Evolutionary conservation across 768 basidiomycete genomes (phyloP).

Genomic region (Boletales sp.): DNA sequence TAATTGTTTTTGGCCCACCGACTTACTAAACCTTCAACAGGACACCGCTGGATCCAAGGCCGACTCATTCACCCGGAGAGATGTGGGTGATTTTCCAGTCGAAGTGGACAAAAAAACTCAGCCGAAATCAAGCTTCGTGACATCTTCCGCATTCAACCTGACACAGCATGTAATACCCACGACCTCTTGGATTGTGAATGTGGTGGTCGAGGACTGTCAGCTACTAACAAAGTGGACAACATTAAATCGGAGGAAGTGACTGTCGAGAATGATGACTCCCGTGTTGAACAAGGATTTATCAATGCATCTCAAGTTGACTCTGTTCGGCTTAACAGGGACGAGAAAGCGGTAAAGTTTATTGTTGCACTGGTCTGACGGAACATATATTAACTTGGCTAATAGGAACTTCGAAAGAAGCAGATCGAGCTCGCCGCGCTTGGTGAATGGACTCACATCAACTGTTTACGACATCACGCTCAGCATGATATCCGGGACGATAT

Average conservation of each 20-base stretch:
- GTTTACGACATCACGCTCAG: slow-evolving; percentile 43
- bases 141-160: slow-evolving; percentile 82
- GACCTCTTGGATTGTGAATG: slow-evolving; percentile 85
- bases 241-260: slow-evolving; percentile 24
- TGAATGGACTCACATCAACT: slow-evolving; percentile 85
- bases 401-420: slow-evolving; percentile 70
- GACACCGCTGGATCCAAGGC: slow-evolving; percentile 57
- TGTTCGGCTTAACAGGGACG: slow-evolving; percentile 41
- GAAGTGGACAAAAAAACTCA: slow-evolving; percentile 1
- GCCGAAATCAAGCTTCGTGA: slow-evolving; percentile 65
- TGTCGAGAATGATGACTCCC: slow-evolving; percentile 27
- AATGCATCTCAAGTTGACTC: slow-evolving; percentile 59
- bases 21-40: slow-evolving; percentile 23
- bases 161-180: slow-evolving; percentile 87
- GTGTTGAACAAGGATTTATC: slow-evolving; percentile 50
- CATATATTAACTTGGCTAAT: slow-evolving; percentile 1
- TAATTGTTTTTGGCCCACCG: not conserved
- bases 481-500: slow-evolving; percentile 63
- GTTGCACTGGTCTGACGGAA: not conserved
- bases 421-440: slow-evolving; percentile 66
- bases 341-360: slow-evolving; percentile 43
- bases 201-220: slow-evolving; percentile 26
- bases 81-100: slow-evolving; percentile 46
- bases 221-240: not conserved
- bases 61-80: slow-evolving; percentile 84